Evolutionary conservation across 208 protist species (phyloP).

Genomic region (Angomonas deanei): DNA sequence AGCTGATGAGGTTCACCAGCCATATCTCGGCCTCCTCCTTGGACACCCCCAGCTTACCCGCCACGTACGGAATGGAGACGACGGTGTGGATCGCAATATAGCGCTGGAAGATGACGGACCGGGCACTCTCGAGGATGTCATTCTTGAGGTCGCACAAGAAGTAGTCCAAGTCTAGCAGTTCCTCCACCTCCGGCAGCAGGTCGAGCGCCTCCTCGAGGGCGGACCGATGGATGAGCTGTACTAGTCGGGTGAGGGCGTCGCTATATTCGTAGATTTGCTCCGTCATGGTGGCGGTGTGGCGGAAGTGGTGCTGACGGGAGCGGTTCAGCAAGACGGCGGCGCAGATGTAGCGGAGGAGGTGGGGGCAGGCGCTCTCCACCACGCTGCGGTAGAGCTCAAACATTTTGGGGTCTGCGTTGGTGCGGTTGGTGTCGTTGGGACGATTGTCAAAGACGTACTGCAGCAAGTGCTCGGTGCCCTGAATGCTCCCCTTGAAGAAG

Average conservation of each 20-base stretch:
- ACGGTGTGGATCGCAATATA: conserved; percentile 84
- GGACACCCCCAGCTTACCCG: conserved; percentile 63
- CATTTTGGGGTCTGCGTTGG: neutral
- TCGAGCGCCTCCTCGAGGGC: conserved; percentile 78
- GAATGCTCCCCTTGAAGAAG: conserved; percentile 87
- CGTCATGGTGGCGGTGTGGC: conserved; percentile 53
- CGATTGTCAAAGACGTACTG: conserved; percentile 81
- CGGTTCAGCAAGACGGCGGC: conserved; percentile 82
- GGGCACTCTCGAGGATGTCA: conserved; percentile 64
- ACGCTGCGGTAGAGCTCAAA: conserved; percentile 71
- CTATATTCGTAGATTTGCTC: conserved; percentile 82
- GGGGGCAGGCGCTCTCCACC: conserved; percentile 85
- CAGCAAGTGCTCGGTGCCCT: conserved; percentile 73
- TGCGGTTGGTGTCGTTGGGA: conserved; percentile 11
- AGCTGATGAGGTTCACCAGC: conserved; percentile 87
- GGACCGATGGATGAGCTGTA: conserved; percentile 59
- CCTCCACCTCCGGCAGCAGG: conserved; percentile 61
- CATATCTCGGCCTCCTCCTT: conserved; percentile 82
- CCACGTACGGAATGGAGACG: conserved; percentile 83
- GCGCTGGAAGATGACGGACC: conserved; percentile 80
- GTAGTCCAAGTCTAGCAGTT: conserved; percentile 68
- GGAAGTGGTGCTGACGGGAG: conserved; percentile 61
- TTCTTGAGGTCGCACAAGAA: conserved; percentile 76
- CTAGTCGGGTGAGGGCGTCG: conserved; percentile 79
- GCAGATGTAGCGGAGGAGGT: conserved; percentile 88